These are phyloP conservation scores for Metschnikowia amazonensis DNA, from an alignment of 805 yeast species.

Conservation along the genomic window DNA sequence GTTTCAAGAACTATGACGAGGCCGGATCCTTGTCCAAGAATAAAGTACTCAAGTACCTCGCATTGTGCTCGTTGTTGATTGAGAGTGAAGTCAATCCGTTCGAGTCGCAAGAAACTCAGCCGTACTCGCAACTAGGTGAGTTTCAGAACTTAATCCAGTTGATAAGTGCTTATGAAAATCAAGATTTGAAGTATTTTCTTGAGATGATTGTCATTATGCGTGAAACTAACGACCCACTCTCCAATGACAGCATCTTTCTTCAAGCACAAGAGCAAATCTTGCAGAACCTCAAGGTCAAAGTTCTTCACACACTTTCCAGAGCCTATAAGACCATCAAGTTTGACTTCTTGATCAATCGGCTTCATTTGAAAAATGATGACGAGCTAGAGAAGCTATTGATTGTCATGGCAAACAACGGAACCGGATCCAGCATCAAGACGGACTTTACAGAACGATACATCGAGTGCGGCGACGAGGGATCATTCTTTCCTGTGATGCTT, in stretches of 20 bases:
- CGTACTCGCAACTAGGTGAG: conserved; percentile 35
- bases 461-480: not conserved
- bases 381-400: conserved; percentile 29
- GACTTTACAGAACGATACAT: conserved; percentile 27
- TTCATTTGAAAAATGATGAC: conserved; percentile 19
- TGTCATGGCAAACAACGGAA: conserved; percentile 29
- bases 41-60: conserved; percentile 55
- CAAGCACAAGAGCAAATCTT: conserved; percentile 26
- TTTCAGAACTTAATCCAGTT: conserved; percentile 23
- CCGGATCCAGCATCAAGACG: conserved; percentile 24
- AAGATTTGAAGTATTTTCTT: conserved; percentile 23
- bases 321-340: conserved; percentile 31
- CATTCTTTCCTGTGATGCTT: conserved; percentile 18
- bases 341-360: conserved; percentile 22
- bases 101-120: conserved; percentile 66
- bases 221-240: conserved; percentile 22
- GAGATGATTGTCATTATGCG: conserved; percentile 18
- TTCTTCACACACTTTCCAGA: conserved; percentile 26
- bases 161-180: conserved; percentile 30
- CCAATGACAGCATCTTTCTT: conserved; percentile 28
- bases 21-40: conserved; percentile 47
- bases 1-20: conserved; percentile 42
- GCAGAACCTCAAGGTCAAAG: conserved; percentile 30
- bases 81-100: conserved; percentile 67
- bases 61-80: conserved; percentile 58